Base-by-base conservation (phyloP, 495 filamentous ascomycete genomes). In the Lophiostoma macrostomum region DNA sequence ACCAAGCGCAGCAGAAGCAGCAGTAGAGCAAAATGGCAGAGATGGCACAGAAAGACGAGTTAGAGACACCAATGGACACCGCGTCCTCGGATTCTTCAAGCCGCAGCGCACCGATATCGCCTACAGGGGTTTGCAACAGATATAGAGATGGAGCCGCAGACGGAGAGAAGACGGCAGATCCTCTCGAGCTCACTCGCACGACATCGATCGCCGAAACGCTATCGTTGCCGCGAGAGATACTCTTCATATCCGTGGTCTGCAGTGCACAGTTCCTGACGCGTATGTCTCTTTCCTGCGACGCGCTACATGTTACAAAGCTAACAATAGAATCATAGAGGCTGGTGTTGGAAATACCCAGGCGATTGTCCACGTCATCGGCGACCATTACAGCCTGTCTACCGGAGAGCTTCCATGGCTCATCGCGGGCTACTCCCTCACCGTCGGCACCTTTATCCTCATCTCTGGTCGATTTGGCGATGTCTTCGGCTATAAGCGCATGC, bases 231-330 rank as follows among this genome's bases (percentile, higher is more conserved):
- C 57, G 53, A 24, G 76, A 80, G 53, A 58, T 70, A 22, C 27
- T 69, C 8, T 77, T 79, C 36, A 65, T 79, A 13, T 49, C 54
- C 34, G 53, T 71, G 13, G 65, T 76, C 11, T 76, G 72, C 44
- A 63, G 65, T 42, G 71, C 71, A 1, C 73, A 76, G 42, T 66
- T 76, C 6, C 49, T 25, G 7, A 60, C 39, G 6, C 56, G n/a
- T n/a, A n/a, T n/a, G n/a, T n/a, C n/a, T n/a, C n/a, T n/a, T n/a
- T n/a, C n/a, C n/a, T n/a, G n/a, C n/a, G n/a, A n/a, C n/a, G n/a
- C n/a, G n/a, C n/a, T n/a, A n/a, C n/a, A n/a, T n/a, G n/a, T n/a
- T n/a, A n/a, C n/a, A n/a, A n/a, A n/a, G n/a, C n/a, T n/a, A n/a
- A n/a, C n/a, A n/a, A n/a, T n/a, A n/a, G n/a, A n/a, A n/a, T n/a